Conservation (phyloP, 2,329 filamentous ascomycete genomes). For the Drechmeria coniospora region DNA sequence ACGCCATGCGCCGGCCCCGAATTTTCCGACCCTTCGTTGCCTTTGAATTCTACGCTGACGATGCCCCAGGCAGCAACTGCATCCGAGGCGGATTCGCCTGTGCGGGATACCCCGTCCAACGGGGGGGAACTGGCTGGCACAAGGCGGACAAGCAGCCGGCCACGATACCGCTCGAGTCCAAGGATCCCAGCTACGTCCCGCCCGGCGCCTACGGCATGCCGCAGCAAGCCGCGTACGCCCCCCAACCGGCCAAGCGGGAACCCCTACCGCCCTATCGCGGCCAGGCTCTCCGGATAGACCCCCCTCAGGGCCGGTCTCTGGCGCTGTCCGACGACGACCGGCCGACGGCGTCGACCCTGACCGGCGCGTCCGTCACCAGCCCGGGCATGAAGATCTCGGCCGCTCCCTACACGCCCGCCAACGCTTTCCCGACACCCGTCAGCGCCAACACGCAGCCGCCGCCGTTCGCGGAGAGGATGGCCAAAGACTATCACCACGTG, state of each 20-base stretch:
- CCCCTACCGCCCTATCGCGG: constrained; percentile 44
- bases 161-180: constrained; percentile 67
- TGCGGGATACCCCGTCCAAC: constrained; percentile 74
- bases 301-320: constrained; percentile 41
- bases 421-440: constrained; percentile 46
- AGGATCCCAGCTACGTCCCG: constrained; percentile 51
- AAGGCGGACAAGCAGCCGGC: constrained; percentile 57
- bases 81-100: constrained; percentile 80
- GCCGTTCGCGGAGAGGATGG: constrained; percentile 31
- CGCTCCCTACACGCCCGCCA: constrained; percentile 37
- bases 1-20: not conserved
- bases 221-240: constrained; percentile 25
- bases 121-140: constrained; percentile 55
- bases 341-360: constrained; percentile 41
- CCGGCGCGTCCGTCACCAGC: constrained; percentile 40
- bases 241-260: constrained; percentile 34
- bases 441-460: constrained; percentile 35
- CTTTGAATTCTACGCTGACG: constrained; percentile 4
- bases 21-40: too few species aligned
- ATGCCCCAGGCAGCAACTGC: constrained; percentile 63
- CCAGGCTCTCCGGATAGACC: constrained; percentile 46
- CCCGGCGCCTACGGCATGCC: constrained; percentile 48
- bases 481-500: constrained; percentile 45
- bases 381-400: constrained; percentile 48
- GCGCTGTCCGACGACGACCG: constrained; percentile 39